Conservation (phyloP, 805 yeast genomes). For the Wickerhamiella azyma region DNA sequence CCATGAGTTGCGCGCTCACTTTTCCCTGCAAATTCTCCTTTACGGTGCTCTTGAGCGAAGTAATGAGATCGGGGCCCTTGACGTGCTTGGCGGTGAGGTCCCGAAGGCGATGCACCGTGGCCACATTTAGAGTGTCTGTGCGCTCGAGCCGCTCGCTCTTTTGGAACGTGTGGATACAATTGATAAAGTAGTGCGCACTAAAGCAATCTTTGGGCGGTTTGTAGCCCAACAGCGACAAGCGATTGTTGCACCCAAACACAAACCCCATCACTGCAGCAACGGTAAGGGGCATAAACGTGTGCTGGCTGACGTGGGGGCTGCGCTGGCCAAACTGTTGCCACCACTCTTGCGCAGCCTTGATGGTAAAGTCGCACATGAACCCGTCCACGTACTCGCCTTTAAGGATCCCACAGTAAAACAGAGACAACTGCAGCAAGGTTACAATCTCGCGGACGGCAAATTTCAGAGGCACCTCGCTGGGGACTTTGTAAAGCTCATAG, state of each 20-base stretch:
- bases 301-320: neutral
- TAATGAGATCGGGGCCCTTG: conserved; percentile 22
- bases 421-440: conserved; percentile 55
- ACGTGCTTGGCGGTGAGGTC: conserved; percentile 33
- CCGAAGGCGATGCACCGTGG: conserved; percentile 38
- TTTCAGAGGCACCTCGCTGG: conserved; percentile 34
- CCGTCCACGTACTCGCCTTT: conserved; percentile 71
- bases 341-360: conserved; percentile 60
- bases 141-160: conserved; percentile 44
- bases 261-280: conserved; percentile 73
- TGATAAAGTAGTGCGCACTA: conserved; percentile 54
- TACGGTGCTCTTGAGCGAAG: conserved; percentile 57
- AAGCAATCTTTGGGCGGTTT: conserved; percentile 72
- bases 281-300: conserved; percentile 24
- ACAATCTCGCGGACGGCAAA: conserved; percentile 67
- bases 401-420: conserved; percentile 64
- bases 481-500: conserved; percentile 52
- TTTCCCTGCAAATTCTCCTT: conserved; percentile 36
- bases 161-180: conserved; percentile 64
- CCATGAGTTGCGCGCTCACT: conserved; percentile 12
- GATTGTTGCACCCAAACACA: conserved; percentile 48
- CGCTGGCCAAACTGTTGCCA: conserved; percentile 57
- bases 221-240: conserved; percentile 44
- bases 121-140: conserved; percentile 41
- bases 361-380: conserved; percentile 63